Conservation (phyloP, 257 asterid species). For the Lantana camara region DNA sequence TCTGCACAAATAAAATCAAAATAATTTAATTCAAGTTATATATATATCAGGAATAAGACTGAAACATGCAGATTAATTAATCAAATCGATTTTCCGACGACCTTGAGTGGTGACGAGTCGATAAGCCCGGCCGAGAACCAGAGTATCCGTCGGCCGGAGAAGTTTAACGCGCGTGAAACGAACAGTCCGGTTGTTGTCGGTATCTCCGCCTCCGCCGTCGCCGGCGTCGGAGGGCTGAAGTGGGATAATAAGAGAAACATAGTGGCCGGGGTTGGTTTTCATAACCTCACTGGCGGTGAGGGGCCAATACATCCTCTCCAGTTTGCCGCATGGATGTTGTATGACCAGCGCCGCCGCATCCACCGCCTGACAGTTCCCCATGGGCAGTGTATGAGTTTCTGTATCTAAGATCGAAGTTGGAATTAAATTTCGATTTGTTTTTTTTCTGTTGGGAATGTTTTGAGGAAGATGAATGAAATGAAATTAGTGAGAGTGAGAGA, state of each 20-base stretch:
- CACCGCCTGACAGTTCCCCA: constrained; percentile 94
- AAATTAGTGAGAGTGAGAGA: constrained; percentile 25
- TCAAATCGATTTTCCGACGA: constrained; percentile 25
- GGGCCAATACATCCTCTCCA: constrained; percentile 80
- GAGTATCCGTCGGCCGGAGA: constrained; percentile 69
- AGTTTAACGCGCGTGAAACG: constrained; percentile 77
- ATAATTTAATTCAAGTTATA: neutral
- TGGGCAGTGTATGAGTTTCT: constrained; percentile 15
- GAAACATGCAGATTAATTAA: too few relatives aligned
- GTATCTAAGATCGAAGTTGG: neutral
- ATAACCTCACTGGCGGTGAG: constrained; percentile 72
- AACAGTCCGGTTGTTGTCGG: constrained; percentile 39
- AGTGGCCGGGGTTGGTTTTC: constrained; percentile 84
- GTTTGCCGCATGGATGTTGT: constrained; percentile 79
- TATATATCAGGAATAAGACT: too few relatives aligned
- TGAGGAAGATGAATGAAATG: constrained; percentile 29
- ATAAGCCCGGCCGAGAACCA: constrained; percentile 82
- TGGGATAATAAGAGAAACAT: constrained; percentile 83
- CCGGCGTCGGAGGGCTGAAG: neutral
- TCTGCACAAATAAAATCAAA: constrained; percentile 36
- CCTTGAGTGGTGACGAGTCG: constrained; percentile 89
- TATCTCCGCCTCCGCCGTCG: neutral
- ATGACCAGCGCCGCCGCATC: constrained; percentile 91
- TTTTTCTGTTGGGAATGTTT: constrained; percentile 34
- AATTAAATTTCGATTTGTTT: neutral